Evolutionary conservation across 2,329 filamentous ascomycete species (phyloP).

Genomic region (Fusarium solani-melongenae): DNA sequence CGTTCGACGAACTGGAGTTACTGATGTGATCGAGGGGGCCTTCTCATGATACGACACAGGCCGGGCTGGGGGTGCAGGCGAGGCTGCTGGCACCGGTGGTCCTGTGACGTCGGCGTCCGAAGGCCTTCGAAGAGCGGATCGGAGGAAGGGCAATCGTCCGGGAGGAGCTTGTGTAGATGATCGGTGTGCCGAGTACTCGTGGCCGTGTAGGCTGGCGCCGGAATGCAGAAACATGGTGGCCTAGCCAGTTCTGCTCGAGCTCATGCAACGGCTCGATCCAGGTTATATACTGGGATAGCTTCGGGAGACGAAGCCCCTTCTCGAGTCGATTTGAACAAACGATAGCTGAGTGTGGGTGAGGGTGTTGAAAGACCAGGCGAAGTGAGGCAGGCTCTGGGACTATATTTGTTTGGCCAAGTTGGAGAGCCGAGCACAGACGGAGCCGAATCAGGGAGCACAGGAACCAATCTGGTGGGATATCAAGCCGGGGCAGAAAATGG

Average conservation of each 20-base stretch:
- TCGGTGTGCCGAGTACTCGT: conserved; percentile 63
- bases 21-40: conserved; percentile 17
- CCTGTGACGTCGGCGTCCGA: conserved; percentile 44
- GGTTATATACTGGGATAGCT: background rate
- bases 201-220: conserved; percentile 69
- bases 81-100: conserved; percentile 21
- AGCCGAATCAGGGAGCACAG: conserved; percentile 33
- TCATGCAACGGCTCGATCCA: conserved; percentile 32
- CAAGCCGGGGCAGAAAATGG: conserved; percentile 35
- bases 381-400: conserved; percentile 16
- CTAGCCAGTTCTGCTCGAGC: conserved; percentile 24
- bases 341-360: background rate
- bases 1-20: conserved; percentile 33
- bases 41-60: conserved; percentile 44
- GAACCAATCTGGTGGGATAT: conserved; percentile 40
- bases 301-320: background rate
- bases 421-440: conserved; percentile 33
- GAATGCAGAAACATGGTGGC: conserved; percentile 68
- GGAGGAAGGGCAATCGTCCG: conserved; percentile 54
- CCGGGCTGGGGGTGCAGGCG: conserved; percentile 26
- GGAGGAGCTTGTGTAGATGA: conserved; percentile 47
- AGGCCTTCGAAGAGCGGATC: conserved; percentile 54
- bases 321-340: background rate
- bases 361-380: conserved; percentile 2
- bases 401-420: conserved; percentile 31